These are phyloP conservation scores for Holtermanniella nyarrowii DNA, from an alignment of 768 basidiomycete species.

Conservation along the genomic window DNA sequence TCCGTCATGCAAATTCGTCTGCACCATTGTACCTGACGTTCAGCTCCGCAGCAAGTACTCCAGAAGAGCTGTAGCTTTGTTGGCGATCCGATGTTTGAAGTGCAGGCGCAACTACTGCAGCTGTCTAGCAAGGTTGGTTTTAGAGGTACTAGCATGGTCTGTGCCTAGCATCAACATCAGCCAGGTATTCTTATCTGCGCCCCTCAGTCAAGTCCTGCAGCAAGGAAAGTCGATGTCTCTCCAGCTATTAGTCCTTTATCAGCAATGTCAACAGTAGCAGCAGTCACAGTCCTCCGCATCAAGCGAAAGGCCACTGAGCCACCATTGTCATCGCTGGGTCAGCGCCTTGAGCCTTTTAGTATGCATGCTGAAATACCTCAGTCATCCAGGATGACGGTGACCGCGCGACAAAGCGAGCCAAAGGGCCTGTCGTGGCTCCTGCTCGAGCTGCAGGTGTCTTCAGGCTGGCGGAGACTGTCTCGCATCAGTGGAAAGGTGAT, in stretches of 20 bases:
- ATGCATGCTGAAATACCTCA: not conserved
- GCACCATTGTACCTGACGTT: not conserved
- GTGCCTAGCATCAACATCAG: too few relatives aligned
- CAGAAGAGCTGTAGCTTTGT: too few relatives aligned
- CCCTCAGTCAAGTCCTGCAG: too few relatives aligned
- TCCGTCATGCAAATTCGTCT: not conserved
- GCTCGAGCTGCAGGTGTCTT: slow-evolving; percentile 32
- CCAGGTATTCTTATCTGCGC: too few relatives aligned
- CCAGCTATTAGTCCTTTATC: too few relatives aligned
- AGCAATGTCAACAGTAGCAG: not conserved
- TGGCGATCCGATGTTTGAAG: too few relatives aligned
- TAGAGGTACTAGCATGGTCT: too few relatives aligned
- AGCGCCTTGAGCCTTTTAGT: slow-evolving; percentile 5
- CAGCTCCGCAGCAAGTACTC: too few relatives aligned
- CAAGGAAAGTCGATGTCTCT: too few relatives aligned
- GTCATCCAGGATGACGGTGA: slow-evolving; percentile 38
- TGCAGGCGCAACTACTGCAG: too few relatives aligned
- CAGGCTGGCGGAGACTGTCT: slow-evolving; percentile 40
- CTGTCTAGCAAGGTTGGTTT: too few relatives aligned
- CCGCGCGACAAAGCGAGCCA: slow-evolving; percentile 11
- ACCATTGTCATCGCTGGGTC: slow-evolving; percentile 38
- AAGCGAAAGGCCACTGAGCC: slow-evolving; percentile 41
- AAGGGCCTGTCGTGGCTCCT: slow-evolving; percentile 15
- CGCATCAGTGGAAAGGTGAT: slow-evolving; percentile 33
- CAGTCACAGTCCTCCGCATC: slow-evolving; percentile 36